phyloP scores from a whole-genome alignment of 163 green algal species.

The Botryococcus braunii region DNA sequence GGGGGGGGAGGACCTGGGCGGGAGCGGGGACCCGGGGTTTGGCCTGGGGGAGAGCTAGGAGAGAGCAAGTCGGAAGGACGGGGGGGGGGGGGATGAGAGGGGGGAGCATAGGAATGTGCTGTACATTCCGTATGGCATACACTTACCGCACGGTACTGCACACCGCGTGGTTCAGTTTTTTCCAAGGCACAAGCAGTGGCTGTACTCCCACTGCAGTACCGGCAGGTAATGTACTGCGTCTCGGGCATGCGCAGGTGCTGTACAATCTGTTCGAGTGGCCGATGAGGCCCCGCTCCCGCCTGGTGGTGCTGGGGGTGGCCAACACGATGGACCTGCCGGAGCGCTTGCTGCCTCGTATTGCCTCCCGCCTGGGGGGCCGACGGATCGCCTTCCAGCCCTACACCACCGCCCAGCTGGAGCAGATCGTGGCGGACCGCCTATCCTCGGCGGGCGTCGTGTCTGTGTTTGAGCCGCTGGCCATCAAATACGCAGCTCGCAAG shows the following conservation, averaged over 20 bases:
- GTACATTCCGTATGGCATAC: too few species aligned
- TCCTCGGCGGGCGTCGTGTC: slow-evolving; percentile 10
- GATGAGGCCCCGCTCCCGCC: slow-evolving; percentile 31
- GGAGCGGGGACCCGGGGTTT: too few species aligned
- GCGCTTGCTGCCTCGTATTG: slow-evolving; percentile 78
- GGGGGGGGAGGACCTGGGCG: too few species aligned
- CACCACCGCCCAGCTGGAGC: slow-evolving; percentile 46
- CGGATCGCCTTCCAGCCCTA: slow-evolving; percentile 78
- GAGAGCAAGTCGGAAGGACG: not conserved
- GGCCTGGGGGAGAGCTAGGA: too few species aligned
- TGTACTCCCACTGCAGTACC: too few species aligned
- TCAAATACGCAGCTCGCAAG: slow-evolving; percentile 50
- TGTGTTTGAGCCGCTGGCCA: slow-evolving; percentile 40
- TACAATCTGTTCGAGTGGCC: slow-evolving; percentile 99
- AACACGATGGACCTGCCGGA: slow-evolving; percentile 98
- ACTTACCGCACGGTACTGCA: too few species aligned
- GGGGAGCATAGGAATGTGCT: not conserved
- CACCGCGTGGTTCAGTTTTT: too few species aligned
- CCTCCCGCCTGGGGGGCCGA: slow-evolving; percentile 20
- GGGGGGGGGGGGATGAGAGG: not conserved
- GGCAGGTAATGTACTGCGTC: too few species aligned
- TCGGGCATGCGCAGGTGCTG: slow-evolving; percentile 86
- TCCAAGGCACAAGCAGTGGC: too few species aligned
- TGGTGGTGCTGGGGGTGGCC: slow-evolving; percentile 84
- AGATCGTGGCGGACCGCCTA: slow-evolving; percentile 56